phyloP scores from a whole-genome alignment of 163 green algal genomes.

The Prototheca stagnorum region DNA sequence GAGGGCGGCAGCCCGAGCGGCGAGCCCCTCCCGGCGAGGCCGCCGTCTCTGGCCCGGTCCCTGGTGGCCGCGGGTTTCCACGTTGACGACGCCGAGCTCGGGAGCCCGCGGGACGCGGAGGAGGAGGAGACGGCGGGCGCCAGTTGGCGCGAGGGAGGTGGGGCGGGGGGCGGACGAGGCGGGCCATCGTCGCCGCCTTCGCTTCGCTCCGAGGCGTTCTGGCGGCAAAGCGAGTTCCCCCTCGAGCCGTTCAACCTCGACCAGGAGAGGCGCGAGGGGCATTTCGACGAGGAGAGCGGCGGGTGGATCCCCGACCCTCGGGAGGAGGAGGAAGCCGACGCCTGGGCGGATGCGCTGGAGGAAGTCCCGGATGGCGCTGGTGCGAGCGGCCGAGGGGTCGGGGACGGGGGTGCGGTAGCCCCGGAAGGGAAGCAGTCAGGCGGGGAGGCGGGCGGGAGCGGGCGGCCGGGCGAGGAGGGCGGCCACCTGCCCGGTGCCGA shows the following conservation, averaged over 20 bases:
- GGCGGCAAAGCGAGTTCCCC: slow-evolving; percentile 31
- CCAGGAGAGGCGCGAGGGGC: slow-evolving; percentile 58
- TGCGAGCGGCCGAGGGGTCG: not conserved
- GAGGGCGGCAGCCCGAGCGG: not conserved
- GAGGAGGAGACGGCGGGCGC: not conserved
- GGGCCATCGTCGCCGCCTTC: not conserved
- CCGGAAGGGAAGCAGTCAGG: not conserved
- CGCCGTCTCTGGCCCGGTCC: no score
- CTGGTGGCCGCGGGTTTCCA: no score
- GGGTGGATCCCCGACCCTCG: slow-evolving; percentile 55
- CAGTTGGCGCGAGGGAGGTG: not conserved
- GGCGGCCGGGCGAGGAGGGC: not conserved
- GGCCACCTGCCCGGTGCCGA: not conserved
- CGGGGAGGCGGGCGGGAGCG: not conserved
- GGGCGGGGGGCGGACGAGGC: not conserved
- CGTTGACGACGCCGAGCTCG: slow-evolving; percentile 4
- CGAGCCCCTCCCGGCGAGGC: slow-evolving; percentile 1
- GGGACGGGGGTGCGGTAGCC: not conserved
- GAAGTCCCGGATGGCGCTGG: not conserved
- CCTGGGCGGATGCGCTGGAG: slow-evolving; percentile 46
- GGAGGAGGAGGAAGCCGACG: slow-evolving; percentile 40
- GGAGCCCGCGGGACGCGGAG: slow-evolving; percentile 1
- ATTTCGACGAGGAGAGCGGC: slow-evolving; percentile 64
- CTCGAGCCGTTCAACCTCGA: slow-evolving; percentile 82
- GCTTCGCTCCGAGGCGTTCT: not conserved